Evolutionary conservation across 176 grass and related monocot species (phyloP).

Genomic region (Eremochloa ophiuroides): DNA sequence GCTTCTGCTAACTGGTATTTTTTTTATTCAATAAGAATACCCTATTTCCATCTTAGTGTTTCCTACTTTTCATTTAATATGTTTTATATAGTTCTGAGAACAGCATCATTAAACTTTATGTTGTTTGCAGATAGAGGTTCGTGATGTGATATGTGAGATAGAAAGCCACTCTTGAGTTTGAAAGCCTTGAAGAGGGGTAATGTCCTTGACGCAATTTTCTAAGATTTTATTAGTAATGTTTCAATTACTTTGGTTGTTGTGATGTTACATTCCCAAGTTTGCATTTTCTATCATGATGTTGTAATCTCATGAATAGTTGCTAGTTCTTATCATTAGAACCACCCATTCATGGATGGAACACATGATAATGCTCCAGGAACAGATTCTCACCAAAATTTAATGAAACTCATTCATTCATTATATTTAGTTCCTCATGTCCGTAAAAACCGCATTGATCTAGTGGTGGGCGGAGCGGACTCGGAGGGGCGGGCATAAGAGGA

Average conservation of each 20-base stretch:
- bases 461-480: too few relatives aligned
- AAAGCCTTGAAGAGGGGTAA: slow-evolving; percentile 98
- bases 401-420: not conserved
- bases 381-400: not conserved
- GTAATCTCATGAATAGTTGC: not conserved
- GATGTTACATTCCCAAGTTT: not conserved
- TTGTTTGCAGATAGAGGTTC: slow-evolving; percentile 78
- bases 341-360: not conserved
- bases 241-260: not conserved
- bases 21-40: not conserved
- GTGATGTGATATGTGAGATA: slow-evolving; percentile 97
- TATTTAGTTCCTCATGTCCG: not conserved
- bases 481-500: too few relatives aligned
- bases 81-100: not conserved
- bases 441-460: too few relatives aligned
- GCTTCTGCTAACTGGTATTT: slow-evolving; percentile 16
- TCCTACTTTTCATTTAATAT: not conserved
- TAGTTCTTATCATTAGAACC: not conserved
- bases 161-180: slow-evolving; percentile 97
- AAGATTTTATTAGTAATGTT: not conserved
- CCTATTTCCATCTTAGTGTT: not conserved
- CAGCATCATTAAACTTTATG: not conserved
- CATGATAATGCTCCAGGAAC: not conserved
- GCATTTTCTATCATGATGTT: not conserved
- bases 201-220: not conserved